phyloP scores from a whole-genome alignment of 73 alveolate species.

The Tetrahymena malaccensis region DNA sequence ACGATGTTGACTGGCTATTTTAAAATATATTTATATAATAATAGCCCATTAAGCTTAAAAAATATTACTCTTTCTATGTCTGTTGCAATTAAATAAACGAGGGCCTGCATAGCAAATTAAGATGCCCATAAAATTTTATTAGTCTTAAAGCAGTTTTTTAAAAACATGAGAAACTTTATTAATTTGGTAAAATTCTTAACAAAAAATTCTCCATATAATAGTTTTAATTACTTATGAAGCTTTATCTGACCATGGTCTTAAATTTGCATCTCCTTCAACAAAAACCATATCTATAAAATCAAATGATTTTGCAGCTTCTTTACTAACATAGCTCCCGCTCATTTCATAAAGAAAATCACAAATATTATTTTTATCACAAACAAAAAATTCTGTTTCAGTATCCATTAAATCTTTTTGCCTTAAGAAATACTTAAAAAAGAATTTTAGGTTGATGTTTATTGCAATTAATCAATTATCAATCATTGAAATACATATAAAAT shows the following conservation, averaged over 20 bases:
- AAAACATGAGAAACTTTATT: conserved; percentile 36
- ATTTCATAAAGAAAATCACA: conserved; percentile 68
- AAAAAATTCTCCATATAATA: too few relatives aligned
- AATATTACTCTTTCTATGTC: background rate
- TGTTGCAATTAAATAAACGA: conserved; percentile 72
- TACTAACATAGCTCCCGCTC: conserved; percentile 12
- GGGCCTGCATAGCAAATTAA: conserved; percentile 70
- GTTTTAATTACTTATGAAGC: conserved; percentile 36
- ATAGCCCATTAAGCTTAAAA: too few relatives aligned
- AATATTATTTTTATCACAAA: conserved; percentile 9
- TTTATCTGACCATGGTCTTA: conserved; percentile 83
- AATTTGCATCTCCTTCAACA: conserved; percentile 75
- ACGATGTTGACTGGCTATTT: background rate
- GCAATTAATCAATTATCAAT: background rate
- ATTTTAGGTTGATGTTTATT: too few relatives aligned
- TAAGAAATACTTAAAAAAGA: background rate
- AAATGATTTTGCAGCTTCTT: conserved; percentile 58
- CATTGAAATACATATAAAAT: too few relatives aligned
- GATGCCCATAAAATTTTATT: conserved; percentile 69
- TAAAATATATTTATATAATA: background rate
- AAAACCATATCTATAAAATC: conserved; percentile 79
- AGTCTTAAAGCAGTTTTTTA: conserved; percentile 71
- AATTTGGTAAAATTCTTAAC: too few relatives aligned
- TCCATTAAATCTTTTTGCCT: conserved; percentile 31
- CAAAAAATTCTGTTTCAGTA: conserved; percentile 30